Evolutionary conservation across 192 early-diverging fungal genomes (phyloP).

Genomic region (Neocallimastix lanati): DNA sequence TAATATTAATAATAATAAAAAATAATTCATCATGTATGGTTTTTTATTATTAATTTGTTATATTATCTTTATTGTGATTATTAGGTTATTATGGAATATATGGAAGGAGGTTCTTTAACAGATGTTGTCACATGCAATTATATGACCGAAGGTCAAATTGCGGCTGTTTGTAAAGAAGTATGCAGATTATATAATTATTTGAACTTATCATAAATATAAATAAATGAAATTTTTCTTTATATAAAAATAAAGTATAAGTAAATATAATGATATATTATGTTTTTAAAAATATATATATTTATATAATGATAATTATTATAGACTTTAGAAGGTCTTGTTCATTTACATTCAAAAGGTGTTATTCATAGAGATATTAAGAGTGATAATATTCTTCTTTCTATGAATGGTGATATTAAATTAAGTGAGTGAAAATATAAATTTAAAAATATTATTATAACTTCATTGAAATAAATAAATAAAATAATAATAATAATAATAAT

Average conservation of each 20-base stretch:
- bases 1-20: too few relatives aligned
- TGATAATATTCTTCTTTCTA: slow-evolving; percentile 70
- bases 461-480: too few relatives aligned
- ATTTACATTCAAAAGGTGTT: slow-evolving; percentile 52
- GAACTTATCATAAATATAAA: too few relatives aligned
- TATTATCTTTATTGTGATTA: too few relatives aligned
- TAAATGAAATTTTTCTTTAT: too few relatives aligned
- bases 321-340: slow-evolving; percentile 49
- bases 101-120: slow-evolving; percentile 73
- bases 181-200: background rate
- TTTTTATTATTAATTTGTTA: too few relatives aligned
- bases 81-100: slow-evolving; percentile 75
- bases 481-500: too few relatives aligned
- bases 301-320: background rate
- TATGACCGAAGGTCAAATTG: slow-evolving; percentile 88
- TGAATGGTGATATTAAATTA: slow-evolving; percentile 66
- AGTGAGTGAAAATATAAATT: slow-evolving; percentile 7
- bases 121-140: slow-evolving; percentile 57
- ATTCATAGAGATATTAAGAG: slow-evolving; percentile 80
- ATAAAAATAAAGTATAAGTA: too few relatives aligned
- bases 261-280: too few relatives aligned
- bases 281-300: slow-evolving; percentile 6
- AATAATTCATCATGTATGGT: too few relatives aligned
- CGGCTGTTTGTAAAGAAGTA: slow-evolving; percentile 82
- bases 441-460: too few relatives aligned